These are phyloP conservation scores for Penicillium thymicola DNA, from an alignment of 2,329 filamentous ascomycete genomes.

Conservation along the genomic window DNA sequence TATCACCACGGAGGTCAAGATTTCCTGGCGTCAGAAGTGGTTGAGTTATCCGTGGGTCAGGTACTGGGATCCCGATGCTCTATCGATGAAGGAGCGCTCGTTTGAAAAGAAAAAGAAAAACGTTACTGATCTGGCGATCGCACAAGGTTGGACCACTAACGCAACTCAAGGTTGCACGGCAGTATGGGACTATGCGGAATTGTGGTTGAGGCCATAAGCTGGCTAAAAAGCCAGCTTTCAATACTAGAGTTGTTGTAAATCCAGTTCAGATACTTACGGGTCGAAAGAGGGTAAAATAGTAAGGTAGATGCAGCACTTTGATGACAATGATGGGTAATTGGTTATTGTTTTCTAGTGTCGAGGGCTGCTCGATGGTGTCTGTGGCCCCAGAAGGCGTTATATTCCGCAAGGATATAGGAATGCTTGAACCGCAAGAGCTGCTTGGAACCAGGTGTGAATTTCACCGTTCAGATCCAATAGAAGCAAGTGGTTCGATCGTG, in stretches of 20 bases:
- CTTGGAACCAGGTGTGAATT: not conserved
- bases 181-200: constrained; percentile 20
- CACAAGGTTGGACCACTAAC: not conserved
- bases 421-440: not conserved
- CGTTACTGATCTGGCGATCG: not conserved
- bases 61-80: too few relatives aligned
- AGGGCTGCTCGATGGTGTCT: not conserved
- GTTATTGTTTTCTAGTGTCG: not conserved
- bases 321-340: not conserved
- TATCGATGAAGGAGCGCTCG: too few relatives aligned
- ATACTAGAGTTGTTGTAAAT: not conserved
- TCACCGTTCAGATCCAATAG: not conserved
- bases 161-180: not conserved
- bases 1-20: too few relatives aligned
- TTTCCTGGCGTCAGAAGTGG: too few relatives aligned
- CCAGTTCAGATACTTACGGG: not conserved
- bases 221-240: not conserved
- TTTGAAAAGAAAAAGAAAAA: too few relatives aligned
- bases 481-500: not conserved
- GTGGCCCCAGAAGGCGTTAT: not conserved
- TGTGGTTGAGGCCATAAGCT: constrained; percentile 12
- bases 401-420: not conserved
- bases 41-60: too few relatives aligned
- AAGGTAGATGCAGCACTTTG: not conserved
- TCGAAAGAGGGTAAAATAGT: not conserved